phyloP scores from a whole-genome alignment of 1,284 basidiomycete genomes.

The Melampsora abietis-canadensis region DNA sequence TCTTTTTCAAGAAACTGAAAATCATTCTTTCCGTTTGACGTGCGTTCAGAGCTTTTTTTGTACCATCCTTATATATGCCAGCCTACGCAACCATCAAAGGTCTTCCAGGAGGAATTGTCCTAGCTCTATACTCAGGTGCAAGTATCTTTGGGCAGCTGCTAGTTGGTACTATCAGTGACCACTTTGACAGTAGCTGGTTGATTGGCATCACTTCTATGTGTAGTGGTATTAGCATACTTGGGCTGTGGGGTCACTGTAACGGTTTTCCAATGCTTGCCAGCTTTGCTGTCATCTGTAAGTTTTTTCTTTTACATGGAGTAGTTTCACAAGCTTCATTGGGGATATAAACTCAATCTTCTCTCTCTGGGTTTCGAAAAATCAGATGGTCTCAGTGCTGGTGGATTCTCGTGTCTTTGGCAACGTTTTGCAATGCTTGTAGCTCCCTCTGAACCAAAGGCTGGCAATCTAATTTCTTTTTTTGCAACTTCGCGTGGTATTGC shows the following conservation, averaged over 20 bases:
- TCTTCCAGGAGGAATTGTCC: constrained; percentile 24
- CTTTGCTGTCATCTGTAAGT: constrained; percentile 33
- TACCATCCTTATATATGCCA: constrained; percentile 29
- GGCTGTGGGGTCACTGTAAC: constrained; percentile 25
- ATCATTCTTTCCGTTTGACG: too few species aligned
- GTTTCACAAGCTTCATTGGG: not conserved
- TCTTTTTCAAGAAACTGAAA: too few species aligned
- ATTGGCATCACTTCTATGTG: constrained; percentile 28
- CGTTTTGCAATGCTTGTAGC: constrained; percentile 33
- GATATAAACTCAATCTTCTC: not conserved
- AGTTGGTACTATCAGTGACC: constrained; percentile 21
- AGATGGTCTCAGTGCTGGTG: constrained; percentile 40
- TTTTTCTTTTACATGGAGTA: not conserved
- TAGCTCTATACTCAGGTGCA: constrained; percentile 15
- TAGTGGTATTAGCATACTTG: constrained; percentile 25
- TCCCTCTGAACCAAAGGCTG: constrained; percentile 29
- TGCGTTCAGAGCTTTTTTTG: constrained; percentile 13
- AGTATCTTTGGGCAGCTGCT: constrained; percentile 24
- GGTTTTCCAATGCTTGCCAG: constrained; percentile 24
- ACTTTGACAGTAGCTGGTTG: constrained; percentile 22
- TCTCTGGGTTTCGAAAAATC: not conserved
- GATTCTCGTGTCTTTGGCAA: constrained; percentile 35
- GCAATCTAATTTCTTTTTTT: constrained; percentile 20
- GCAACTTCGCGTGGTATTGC: constrained; percentile 25
- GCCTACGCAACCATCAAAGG: constrained; percentile 29